These are phyloP conservation scores for Aspergillus panamensis DNA, from an alignment of 495 filamentous ascomycete species.

Conservation along the genomic window DNA sequence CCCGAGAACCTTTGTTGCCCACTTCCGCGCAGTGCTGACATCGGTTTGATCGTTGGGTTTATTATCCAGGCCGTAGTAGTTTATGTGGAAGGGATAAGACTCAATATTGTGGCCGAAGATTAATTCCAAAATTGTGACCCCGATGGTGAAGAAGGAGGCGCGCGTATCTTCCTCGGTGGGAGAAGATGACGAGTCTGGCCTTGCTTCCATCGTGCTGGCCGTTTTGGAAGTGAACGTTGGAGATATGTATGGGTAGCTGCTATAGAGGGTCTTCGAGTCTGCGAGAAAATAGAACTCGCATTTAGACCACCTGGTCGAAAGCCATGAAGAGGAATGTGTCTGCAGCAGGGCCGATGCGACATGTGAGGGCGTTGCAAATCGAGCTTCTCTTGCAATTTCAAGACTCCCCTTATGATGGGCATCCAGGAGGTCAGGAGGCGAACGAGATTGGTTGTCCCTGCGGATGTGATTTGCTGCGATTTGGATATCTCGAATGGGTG, in stretches of 20 bases:
- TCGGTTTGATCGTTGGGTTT: constrained; percentile 8
- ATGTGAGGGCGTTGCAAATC: not conserved
- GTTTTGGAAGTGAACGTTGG: not conserved
- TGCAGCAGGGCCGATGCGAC: not conserved
- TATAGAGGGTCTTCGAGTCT: not conserved
- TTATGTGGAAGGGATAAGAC: not conserved
- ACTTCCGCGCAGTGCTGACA: constrained; percentile 2
- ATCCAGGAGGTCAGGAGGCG: not conserved
- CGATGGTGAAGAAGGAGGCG: not conserved
- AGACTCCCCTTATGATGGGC: not conserved
- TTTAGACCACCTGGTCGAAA: not conserved
- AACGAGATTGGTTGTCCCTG: not conserved
- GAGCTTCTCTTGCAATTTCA: not conserved
- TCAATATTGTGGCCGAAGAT: constrained; percentile 7
- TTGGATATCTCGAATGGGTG: not conserved
- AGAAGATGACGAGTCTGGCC: not conserved
- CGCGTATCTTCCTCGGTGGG: not conserved
- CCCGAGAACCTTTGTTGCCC: not conserved
- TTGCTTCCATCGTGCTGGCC: too few species aligned
- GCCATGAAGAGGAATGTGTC: not conserved
- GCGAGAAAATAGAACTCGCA: constrained; percentile 1
- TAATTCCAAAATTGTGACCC: not conserved
- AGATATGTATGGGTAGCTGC: constrained; percentile 1
- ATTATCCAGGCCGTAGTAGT: constrained; percentile 4
- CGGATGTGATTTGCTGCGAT: not conserved